Percentiles rank a stretch among this genome's conserved stretches.
These are phyloP conservation scores for Cutaneotrichosporon curvatum DNA, from an alignment of 1,284 basidiomycete genomes.

Conservation along the genomic window DNA sequence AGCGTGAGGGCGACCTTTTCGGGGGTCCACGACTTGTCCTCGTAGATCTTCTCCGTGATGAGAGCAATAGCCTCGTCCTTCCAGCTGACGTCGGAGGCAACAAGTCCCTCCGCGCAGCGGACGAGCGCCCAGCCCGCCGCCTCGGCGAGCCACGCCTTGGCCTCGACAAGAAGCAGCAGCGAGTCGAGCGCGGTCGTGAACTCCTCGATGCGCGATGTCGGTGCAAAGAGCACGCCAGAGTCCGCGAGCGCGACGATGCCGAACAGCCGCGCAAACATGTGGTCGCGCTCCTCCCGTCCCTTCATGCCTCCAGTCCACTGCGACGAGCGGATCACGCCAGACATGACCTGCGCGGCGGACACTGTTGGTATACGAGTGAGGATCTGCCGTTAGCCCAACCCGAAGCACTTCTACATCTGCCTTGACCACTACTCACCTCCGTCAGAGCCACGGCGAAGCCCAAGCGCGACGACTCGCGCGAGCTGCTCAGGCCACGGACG, in stretches of 20 bases:
- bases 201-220: conserved; percentile 54
- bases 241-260: conserved; percentile 75
- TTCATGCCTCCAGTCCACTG: conserved; percentile 65
- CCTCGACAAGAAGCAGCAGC: conserved; percentile 64
- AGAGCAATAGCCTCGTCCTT: conserved; percentile 58
- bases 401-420: conserved; percentile 30
- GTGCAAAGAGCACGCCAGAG: conserved; percentile 66
- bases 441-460: conserved; percentile 95
- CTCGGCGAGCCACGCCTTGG: conserved; percentile 87
- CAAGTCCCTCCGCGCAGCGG: conserved; percentile 58
- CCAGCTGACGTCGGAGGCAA: conserved; percentile 60
- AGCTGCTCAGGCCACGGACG: conserved; percentile 78
- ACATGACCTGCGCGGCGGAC: conserved; percentile 66
- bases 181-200: conserved; percentile 61
- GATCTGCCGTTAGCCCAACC: conserved; percentile 52
- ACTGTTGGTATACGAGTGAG: conserved; percentile 72
- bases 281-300: conserved; percentile 85
- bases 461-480: conserved; percentile 82
- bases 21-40: conserved; percentile 64
- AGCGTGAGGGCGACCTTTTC: conserved; percentile 81
- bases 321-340: conserved; percentile 62
- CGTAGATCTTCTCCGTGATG: conserved; percentile 54
- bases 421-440: conserved; percentile 57
- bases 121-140: conserved; percentile 80
- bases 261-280: conserved; percentile 86